Evolutionary conservation across 1,139 yeast genomes (phyloP), one percentile per base, ranked within the genome.

Genomic region (Pichia inconspicua): DNA sequence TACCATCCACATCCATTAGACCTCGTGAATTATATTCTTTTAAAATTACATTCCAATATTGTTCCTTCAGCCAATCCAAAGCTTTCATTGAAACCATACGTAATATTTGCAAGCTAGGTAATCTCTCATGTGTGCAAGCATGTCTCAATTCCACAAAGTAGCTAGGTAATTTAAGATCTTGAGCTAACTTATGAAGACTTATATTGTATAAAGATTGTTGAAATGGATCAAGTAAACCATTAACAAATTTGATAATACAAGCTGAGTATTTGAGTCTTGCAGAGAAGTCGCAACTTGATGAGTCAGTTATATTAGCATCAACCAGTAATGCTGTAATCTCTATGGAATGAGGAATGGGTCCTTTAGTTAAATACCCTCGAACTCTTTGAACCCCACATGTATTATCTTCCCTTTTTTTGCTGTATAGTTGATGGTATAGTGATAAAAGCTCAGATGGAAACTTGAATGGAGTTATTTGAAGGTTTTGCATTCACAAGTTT

Each of bases 111-210:
- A 88, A 58, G 36, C 84, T 74, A 0, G 97, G 97, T 25, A 92
- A 66, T 15, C 70, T 73, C 57, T 92, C 97, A 63, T 94, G 99
- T 0, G 98, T 92, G 6, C 95, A 92, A 63, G 80, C 77, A 64
- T 94, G 98, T 53, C 99, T 71, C 39, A 89, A 62, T 61, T 94
- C 98, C 0, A 94, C 98, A 66, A 94, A 89, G 59, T 77, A 78
- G 35, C 84, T 74, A 0, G 98, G 97, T 25, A 94, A 68, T 1
- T 78, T 77, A 25, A 87, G 67, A 40, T 75, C 73, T 47, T 71
- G 76, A 0, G 98, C 98, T 32, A 92, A 66, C 7, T 75, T 73
- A 55, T 84, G 84, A 58, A 92, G 69, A 2, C 97, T 92, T 22
- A 85, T 76, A 0, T 96, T 96, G 60, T 71, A 84, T 47, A 74